Conservation (phyloP, 371 early-diverging fungal genomes). For the Parasitella parasitica region DNA sequence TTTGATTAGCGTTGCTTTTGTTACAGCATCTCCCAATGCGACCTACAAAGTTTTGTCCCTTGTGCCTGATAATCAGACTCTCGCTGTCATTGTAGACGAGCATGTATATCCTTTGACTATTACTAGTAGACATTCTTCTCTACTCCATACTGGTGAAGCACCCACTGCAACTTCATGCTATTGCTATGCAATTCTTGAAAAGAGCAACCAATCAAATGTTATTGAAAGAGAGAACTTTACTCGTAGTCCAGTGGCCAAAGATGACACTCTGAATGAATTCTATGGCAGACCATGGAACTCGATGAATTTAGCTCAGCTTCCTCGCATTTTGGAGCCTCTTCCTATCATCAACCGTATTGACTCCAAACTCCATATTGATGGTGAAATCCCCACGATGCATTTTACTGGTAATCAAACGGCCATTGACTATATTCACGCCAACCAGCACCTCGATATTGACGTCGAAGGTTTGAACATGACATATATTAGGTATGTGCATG, state of each 20-base stretch:
- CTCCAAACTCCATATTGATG: constrained; percentile 17
- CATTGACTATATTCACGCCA: constrained; percentile 24
- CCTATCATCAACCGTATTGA: constrained; percentile 17
- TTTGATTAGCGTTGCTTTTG: background rate
- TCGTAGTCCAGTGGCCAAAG: background rate
- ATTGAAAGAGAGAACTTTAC: constrained; percentile 15
- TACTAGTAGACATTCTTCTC: background rate
- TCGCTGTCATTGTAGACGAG: constrained; percentile 12
- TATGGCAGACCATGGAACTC: constrained; percentile 26
- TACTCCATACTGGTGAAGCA: constrained; percentile 11
- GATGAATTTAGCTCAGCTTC: background rate
- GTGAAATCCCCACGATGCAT: constrained; percentile 28
- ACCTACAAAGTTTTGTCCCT: constrained; percentile 13
- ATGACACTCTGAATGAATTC: constrained; percentile 13
- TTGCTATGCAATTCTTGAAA: constrained; percentile 6
- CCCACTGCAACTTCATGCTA: constrained; percentile 8
- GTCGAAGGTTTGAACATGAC: constrained; percentile 23
- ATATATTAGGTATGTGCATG: constrained; percentile 27
- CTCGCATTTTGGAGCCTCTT: constrained; percentile 7
- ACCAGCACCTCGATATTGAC: constrained; percentile 11
- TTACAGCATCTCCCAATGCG: constrained; percentile 2
- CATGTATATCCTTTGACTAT: constrained; percentile 6
- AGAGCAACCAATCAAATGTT: background rate
- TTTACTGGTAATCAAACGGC: constrained; percentile 13
- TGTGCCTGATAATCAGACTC: background rate